phyloP scores from a whole-genome alignment of 2,329 filamentous ascomycete genomes.

The Pseudocercospora eumusae region DNA sequence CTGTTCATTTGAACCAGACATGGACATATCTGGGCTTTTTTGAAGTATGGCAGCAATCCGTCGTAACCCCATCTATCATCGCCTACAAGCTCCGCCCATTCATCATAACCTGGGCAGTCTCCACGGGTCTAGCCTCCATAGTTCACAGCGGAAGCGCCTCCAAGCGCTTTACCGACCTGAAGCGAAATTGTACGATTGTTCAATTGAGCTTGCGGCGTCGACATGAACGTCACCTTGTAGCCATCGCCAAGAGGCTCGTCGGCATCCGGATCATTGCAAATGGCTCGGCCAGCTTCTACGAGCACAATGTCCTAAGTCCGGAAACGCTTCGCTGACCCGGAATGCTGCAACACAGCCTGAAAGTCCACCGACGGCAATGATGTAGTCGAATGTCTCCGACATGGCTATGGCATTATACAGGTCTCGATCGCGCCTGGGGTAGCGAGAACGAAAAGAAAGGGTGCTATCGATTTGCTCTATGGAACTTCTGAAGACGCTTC shows the following conservation, averaged over 20 bases:
- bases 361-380: conserved; percentile 81
- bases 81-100: conserved; percentile 39
- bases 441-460: too few species aligned
- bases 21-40: conserved; percentile 19
- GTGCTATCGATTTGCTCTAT: too few species aligned
- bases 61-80: conserved; percentile 36
- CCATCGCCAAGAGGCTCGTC: background rate
- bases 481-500: too few species aligned
- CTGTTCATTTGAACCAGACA: background rate
- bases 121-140: conserved; percentile 19
- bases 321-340: conserved; percentile 76
- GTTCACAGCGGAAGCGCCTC: conserved; percentile 13
- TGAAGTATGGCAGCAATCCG: conserved; percentile 30
- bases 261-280: conserved; percentile 59
- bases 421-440: too few species aligned
- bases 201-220: conserved; percentile 6
- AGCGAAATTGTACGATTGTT: conserved; percentile 5
- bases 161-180: conserved; percentile 14
- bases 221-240: conserved; percentile 2
- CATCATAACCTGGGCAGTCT: conserved; percentile 31
- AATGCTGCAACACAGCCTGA: conserved; percentile 82
- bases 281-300: conserved; percentile 84
- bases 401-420: background rate
- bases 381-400: conserved; percentile 67
- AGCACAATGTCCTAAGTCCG: conserved; percentile 75